Evolutionary conservation across 2,329 filamentous ascomycete genomes (phyloP).

Genomic region (Sarocladiaceae sp.): DNA sequence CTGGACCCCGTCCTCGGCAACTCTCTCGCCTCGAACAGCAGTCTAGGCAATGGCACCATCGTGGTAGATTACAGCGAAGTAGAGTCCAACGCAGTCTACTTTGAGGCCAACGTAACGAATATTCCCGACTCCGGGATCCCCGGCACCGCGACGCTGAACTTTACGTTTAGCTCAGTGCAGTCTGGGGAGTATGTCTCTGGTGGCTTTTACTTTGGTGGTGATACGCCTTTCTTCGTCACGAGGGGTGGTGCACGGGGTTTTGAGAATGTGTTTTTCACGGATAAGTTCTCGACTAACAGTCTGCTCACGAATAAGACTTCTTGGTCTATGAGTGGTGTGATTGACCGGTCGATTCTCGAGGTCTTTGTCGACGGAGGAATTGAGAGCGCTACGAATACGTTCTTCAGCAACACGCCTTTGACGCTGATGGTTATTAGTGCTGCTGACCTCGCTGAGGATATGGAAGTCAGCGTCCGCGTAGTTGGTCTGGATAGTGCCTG

Average conservation of each 20-base stretch:
- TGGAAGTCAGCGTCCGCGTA: constrained; percentile 19
- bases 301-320: constrained; percentile 12
- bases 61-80: constrained; percentile 46
- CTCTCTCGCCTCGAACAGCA: constrained; percentile 36
- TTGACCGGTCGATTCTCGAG: constrained; percentile 31
- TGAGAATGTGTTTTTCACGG: constrained; percentile 27
- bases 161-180: constrained; percentile 20
- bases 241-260: constrained; percentile 22
- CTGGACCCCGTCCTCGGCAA: constrained; percentile 40
- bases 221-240: constrained; percentile 23
- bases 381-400: constrained; percentile 27
- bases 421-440: constrained; percentile 18
- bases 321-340: constrained; percentile 27
- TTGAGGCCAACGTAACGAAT: constrained; percentile 48
- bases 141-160: constrained; percentile 22
- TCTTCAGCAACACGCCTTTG: constrained; percentile 24
- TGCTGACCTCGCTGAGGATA: constrained; percentile 15
- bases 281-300: constrained; percentile 22
- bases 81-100: constrained; percentile 46
- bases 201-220: constrained; percentile 23
- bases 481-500: constrained; percentile 23
- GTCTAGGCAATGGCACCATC: constrained; percentile 43
- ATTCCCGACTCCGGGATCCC: constrained; percentile 17
- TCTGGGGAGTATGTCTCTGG: constrained; percentile 22
- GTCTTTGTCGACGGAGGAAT: constrained; percentile 29